These are phyloP conservation scores for Ganoderma lingzhi DNA, from an alignment of 1,284 basidiomycete species.

Conservation along the genomic window DNA sequence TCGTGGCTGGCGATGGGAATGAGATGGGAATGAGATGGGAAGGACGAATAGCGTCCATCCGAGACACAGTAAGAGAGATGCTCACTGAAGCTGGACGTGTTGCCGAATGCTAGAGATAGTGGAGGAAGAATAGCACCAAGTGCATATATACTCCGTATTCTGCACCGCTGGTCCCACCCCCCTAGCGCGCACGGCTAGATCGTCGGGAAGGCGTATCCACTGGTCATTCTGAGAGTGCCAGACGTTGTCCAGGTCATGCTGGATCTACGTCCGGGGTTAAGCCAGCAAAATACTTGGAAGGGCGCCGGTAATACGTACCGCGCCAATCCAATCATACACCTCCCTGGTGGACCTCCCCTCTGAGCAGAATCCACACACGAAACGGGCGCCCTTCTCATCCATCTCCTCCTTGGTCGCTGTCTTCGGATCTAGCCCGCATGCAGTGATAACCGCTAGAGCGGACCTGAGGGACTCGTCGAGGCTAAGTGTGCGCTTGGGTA, in stretches of 20 bases:
- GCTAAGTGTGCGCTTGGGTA: background rate
- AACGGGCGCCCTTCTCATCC: background rate
- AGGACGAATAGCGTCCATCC: background rate
- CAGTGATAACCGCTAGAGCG: background rate
- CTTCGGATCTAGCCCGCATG: background rate
- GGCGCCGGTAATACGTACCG: background rate
- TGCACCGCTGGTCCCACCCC: background rate
- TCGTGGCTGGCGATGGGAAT: background rate
- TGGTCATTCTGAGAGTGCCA: too few species aligned
- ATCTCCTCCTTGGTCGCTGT: background rate
- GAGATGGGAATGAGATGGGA: background rate
- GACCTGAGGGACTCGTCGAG: background rate
- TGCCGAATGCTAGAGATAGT: background rate
- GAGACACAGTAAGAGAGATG: background rate
- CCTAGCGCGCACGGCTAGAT: background rate
- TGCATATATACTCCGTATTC: background rate
- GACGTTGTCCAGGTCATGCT: background rate
- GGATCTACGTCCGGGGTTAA: background rate
- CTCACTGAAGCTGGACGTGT: slow-evolving; percentile 3
- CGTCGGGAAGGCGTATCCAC: background rate
- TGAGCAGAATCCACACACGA: background rate
- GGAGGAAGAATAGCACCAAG: background rate
- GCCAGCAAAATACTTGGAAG: too few species aligned
- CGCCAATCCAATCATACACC: background rate
- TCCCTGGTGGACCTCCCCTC: background rate